A percentile compares a stretch with the other conserved stretches of the same genome.
These are phyloP conservation scores for Pyrus hybrid DNA, from an alignment of 331 rosid species.

Conservation along the genomic window DNA sequence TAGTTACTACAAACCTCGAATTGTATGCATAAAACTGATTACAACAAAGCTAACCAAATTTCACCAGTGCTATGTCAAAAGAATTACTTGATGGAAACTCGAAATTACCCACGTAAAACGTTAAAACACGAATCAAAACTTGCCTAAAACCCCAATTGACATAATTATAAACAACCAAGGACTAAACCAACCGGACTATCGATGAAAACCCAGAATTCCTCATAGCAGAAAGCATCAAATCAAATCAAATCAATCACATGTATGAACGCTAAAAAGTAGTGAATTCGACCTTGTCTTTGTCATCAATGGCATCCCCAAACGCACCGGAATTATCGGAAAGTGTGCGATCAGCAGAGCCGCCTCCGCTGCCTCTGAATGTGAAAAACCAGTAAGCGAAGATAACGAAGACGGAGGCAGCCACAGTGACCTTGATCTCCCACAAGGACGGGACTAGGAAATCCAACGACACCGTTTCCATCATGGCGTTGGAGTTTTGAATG, in stretches of 20 bases:
- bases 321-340: constrained; percentile 31
- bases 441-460: constrained; percentile 61
- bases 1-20: not conserved
- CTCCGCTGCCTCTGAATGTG: constrained; percentile 28
- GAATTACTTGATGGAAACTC: not conserved
- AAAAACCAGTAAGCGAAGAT: constrained; percentile 61
- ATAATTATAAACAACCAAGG: not conserved
- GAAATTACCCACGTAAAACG: not conserved
- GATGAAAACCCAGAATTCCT: too few species aligned
- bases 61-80: not conserved
- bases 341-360: constrained; percentile 36
- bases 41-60: not conserved
- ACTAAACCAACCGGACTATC: not conserved
- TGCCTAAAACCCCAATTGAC: too few species aligned
- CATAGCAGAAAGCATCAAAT: too few species aligned
- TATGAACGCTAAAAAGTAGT: not conserved
- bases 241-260: too few species aligned
- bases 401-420: constrained; percentile 64
- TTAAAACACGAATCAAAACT: too few species aligned
- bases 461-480: constrained; percentile 39
- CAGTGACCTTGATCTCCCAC: constrained; percentile 80
- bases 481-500: constrained; percentile 11
- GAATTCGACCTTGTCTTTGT: constrained; percentile 44
- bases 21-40: not conserved
- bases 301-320: constrained; percentile 28